These are phyloP conservation scores for Suhomyces sp. DNA, from an alignment of 805 yeast genomes.

Conservation along the genomic window DNA sequence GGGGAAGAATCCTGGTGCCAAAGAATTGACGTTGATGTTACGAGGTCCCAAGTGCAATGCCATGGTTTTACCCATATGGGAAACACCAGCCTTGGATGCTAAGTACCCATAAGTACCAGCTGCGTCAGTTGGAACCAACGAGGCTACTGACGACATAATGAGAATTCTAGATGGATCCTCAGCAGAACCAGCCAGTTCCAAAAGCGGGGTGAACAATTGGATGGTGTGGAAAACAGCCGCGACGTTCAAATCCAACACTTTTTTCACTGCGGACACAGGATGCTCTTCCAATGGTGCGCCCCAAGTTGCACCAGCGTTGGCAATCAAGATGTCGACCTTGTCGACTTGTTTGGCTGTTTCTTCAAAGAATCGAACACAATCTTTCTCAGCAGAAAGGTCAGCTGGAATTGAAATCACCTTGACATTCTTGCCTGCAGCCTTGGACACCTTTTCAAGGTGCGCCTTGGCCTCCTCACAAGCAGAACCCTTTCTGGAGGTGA, in stretches of 20 bases:
- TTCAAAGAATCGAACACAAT: conserved; percentile 43
- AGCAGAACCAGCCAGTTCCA: conserved; percentile 48
- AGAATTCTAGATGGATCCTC: conserved; percentile 64
- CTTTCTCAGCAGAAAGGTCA: conserved; percentile 51
- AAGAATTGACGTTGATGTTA: conserved; percentile 63
- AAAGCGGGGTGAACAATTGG: conserved; percentile 58
- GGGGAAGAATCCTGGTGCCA: conserved; percentile 79
- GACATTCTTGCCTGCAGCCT: conserved; percentile 29
- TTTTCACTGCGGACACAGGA: conserved; percentile 58
- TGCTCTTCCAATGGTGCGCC: conserved; percentile 63
- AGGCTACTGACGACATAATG: conserved; percentile 67
- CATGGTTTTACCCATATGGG: conserved; percentile 61
- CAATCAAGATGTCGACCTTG: conserved; percentile 60
- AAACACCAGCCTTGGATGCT: conserved; percentile 74
- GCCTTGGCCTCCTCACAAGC: conserved; percentile 60
- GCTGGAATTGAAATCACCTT: conserved; percentile 49
- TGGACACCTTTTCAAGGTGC: conserved; percentile 35
- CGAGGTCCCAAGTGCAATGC: conserved; percentile 65
- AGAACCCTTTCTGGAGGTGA: conserved; percentile 60
- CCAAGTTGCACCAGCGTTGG: conserved; percentile 82
- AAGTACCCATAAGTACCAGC: conserved; percentile 67
- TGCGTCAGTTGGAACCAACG: conserved; percentile 41
- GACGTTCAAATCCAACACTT: conserved; percentile 61
- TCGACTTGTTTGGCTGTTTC: conserved; percentile 39
- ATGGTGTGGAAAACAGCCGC: conserved; percentile 67